Conservation (phyloP, 108 stramenopile genomes). For the Tribonema minus region DNA sequence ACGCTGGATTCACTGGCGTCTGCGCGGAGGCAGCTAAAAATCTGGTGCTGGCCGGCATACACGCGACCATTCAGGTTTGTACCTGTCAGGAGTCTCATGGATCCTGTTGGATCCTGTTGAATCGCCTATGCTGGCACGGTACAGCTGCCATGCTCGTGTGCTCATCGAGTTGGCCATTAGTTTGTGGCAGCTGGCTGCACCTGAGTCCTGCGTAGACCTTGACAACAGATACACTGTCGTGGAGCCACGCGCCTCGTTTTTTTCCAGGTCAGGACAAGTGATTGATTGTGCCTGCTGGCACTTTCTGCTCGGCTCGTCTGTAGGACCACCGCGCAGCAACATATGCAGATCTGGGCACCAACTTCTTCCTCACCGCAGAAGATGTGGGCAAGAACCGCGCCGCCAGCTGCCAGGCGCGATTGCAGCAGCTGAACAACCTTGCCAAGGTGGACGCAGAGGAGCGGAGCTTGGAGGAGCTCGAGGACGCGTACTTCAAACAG, state of each 20-base stretch:
- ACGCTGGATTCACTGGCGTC: slow-evolving; percentile 67
- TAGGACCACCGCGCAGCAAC: slow-evolving; percentile 54
- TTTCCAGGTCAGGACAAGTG: too few species aligned
- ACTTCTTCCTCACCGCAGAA: slow-evolving; percentile 49
- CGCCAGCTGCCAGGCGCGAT: slow-evolving; percentile 58
- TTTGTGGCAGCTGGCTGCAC: too few species aligned
- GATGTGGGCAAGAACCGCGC: slow-evolving; percentile 54
- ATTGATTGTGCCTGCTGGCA: too few species aligned
- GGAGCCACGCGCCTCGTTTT: too few species aligned
- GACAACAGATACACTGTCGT: too few species aligned
- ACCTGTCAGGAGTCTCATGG: too few species aligned
- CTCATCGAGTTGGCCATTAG: too few species aligned
- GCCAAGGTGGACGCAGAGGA: slow-evolving; percentile 69
- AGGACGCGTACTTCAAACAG: slow-evolving; percentile 62
- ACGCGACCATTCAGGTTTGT: slow-evolving; percentile 67
- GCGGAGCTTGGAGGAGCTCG: slow-evolving; percentile 43
- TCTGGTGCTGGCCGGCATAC: slow-evolving; percentile 81
- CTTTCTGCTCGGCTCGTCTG: too few species aligned
- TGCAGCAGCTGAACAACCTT: slow-evolving; percentile 83
- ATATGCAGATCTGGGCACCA: slow-evolving; percentile 45
- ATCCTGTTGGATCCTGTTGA: too few species aligned
- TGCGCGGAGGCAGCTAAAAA: slow-evolving; percentile 79
- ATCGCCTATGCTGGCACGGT: too few species aligned
- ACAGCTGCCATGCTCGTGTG: too few species aligned
- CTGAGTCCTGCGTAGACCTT: too few species aligned